These are phyloP conservation scores for Barbarea vulgaris DNA, from an alignment of 345 rosid genomes.

Conservation along the genomic window DNA sequence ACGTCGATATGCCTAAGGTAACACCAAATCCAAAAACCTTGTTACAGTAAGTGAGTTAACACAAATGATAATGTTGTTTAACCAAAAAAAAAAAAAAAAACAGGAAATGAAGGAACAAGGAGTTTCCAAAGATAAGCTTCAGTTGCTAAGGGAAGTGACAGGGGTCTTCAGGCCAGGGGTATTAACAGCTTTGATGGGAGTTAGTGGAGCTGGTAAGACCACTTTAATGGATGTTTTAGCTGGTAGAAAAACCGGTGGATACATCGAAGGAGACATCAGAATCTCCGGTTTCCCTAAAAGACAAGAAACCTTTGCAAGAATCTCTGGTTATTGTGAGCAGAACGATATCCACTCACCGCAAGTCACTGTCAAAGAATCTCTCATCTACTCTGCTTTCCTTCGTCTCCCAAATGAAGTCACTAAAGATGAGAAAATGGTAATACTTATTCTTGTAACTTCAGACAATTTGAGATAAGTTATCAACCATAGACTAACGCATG, in stretches of 20 bases:
- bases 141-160: conserved; percentile 71
- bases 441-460: conserved; percentile 8
- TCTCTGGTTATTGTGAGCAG: conserved; percentile 92
- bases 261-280: conserved; percentile 80
- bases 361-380: conserved; percentile 82
- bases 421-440: conserved; percentile 78
- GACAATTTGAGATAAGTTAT: background rate
- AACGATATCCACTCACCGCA: conserved; percentile 90
- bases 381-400: conserved; percentile 87
- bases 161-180: conserved; percentile 93
- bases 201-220: conserved; percentile 98
- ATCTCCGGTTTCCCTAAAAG: conserved; percentile 83
- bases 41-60: background rate
- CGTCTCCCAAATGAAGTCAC: conserved; percentile 75
- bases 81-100: background rate
- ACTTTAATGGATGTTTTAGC: conserved; percentile 97
- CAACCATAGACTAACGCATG: background rate
- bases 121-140: conserved; percentile 66
- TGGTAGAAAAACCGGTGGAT: conserved; percentile 91
- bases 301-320: conserved; percentile 94
- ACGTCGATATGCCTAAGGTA: conserved; percentile 82
- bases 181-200: conserved; percentile 94
- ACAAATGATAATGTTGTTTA: background rate
- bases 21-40: conserved; percentile 8
- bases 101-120: conserved; percentile 95